Conservation (phyloP, 331 rosid species). For the Quercus tomentella region DNA sequence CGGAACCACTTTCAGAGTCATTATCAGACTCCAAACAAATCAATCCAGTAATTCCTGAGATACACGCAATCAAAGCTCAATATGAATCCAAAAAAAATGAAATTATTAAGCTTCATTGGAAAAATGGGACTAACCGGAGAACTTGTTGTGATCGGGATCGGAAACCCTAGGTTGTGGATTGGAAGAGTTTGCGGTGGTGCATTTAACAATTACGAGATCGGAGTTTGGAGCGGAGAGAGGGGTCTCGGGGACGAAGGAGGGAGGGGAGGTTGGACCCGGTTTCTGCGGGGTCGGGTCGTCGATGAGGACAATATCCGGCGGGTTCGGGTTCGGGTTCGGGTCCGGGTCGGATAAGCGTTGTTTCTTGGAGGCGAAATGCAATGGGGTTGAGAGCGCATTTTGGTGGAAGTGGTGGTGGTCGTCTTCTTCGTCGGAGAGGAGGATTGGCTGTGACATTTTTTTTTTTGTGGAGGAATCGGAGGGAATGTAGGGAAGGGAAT, state of each 20-base stretch:
- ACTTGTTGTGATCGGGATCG: constrained; percentile 14
- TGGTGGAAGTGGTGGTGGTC: background rate
- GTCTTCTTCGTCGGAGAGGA: constrained; percentile 84
- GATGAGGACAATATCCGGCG: constrained; percentile 53
- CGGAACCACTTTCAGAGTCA: constrained; percentile 47
- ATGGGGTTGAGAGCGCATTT: constrained; percentile 33
- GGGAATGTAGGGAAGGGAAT: background rate
- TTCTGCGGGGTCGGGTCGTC: constrained; percentile 80
- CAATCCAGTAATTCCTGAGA: constrained; percentile 59
- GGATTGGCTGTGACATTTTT: constrained; percentile 47
- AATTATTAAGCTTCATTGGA: too few species aligned
- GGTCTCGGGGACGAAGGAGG: constrained; percentile 60
- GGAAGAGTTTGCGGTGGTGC: constrained; percentile 36
- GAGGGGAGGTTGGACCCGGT: constrained; percentile 19
- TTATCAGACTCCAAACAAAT: constrained; percentile 87
- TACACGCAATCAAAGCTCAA: constrained; percentile 9
- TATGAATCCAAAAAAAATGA: background rate
- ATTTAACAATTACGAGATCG: constrained; percentile 56
- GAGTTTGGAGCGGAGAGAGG: constrained; percentile 51
- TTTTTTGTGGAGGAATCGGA: background rate
- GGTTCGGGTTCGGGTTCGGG: constrained; percentile 13
- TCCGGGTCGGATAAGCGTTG: constrained; percentile 39
- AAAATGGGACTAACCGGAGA: constrained; percentile 34
- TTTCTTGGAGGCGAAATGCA: constrained; percentile 42
- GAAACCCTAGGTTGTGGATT: constrained; percentile 31